A percentile compares a stretch with the other conserved stretches of the same genome.
These are phyloP conservation scores for Bauhinia variegata DNA, from an alignment of 306 rosid genomes.

Conservation along the genomic window DNA sequence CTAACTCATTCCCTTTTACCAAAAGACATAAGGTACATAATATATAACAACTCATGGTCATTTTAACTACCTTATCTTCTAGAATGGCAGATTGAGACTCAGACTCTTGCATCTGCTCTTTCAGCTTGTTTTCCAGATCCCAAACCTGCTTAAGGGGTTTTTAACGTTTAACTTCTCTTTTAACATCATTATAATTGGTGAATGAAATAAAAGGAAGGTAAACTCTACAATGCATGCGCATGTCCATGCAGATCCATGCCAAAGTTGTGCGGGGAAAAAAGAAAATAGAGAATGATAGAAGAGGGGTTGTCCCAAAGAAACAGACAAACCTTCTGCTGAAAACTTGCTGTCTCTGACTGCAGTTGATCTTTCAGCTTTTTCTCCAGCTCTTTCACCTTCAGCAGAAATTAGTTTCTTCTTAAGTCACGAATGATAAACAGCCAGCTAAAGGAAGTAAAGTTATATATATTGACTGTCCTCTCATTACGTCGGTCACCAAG, in stretches of 20 bases:
- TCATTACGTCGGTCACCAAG: not conserved
- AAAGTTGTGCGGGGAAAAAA: not conserved
- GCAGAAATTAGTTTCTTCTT: conserved; percentile 27
- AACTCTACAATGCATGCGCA: no score
- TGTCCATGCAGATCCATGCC: no score
- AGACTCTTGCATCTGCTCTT: conserved; percentile 67
- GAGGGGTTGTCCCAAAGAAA: conserved; percentile 14
- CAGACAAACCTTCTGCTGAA: conserved; percentile 64
- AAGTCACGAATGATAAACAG: conserved; percentile 26
- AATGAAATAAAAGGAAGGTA: conserved; percentile 15
- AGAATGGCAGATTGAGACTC: conserved; percentile 59
- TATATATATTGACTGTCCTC: conserved; percentile 3
- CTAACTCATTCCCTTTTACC: conserved; percentile 16
- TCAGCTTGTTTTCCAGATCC: conserved; percentile 70
- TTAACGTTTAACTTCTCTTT: not conserved
- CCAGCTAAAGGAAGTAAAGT: not conserved
- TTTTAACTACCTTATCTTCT: conserved; percentile 64
- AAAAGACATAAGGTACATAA: not conserved
- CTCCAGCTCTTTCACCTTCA: conserved; percentile 80
- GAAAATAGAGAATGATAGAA: conserved; percentile 9
- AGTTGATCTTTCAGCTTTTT: conserved; percentile 60
- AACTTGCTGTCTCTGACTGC: conserved; percentile 59
- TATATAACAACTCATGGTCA: not conserved
- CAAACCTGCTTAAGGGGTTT: conserved; percentile 49
- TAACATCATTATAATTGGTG: conserved; percentile 7